Evolutionary conservation across 257 asterid species (phyloP).

Genomic region (Knoxia roxburghii): DNA sequence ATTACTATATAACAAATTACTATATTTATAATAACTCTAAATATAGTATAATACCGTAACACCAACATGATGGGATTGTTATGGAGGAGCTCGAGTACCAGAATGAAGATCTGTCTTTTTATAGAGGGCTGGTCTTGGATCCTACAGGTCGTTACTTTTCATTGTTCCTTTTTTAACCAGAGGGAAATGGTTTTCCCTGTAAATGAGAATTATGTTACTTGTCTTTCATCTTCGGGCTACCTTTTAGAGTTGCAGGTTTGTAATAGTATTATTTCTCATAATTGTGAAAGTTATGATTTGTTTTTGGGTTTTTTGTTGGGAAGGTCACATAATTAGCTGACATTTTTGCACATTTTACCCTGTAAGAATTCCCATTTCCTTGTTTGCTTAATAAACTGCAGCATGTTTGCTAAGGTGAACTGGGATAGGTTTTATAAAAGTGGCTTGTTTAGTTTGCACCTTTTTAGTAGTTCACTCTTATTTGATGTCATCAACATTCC

Average conservation of each 20-base stretch:
- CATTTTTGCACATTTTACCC: not conserved
- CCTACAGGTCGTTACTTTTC: conserved; percentile 63
- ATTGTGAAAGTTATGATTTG: not conserved
- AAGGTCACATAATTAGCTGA: not conserved
- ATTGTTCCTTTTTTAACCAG: too few relatives aligned
- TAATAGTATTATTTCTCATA: not conserved
- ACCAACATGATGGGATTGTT: conserved; percentile 41
- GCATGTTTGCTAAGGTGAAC: not conserved
- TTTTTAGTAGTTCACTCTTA: not conserved
- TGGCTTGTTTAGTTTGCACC: not conserved
- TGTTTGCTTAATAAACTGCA: not conserved
- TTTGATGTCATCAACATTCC: not conserved
- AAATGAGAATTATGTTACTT: too few relatives aligned
- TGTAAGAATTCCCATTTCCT: not conserved
- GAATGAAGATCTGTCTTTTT: conserved; percentile 60
- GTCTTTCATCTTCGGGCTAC: too few relatives aligned
- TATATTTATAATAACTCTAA: too few relatives aligned
- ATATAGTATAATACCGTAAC: too few relatives aligned
- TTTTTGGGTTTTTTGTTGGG: not conserved
- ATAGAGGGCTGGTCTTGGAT: conserved; percentile 82
- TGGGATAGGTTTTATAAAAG: not conserved
- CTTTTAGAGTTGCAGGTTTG: not conserved
- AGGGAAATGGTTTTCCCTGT: not conserved
- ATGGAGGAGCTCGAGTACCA: conserved; percentile 38
- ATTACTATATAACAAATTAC: too few relatives aligned